These are phyloP conservation scores for Wallacemonas sp. DNA, from an alignment of 208 protist species.

Conservation along the genomic window DNA sequence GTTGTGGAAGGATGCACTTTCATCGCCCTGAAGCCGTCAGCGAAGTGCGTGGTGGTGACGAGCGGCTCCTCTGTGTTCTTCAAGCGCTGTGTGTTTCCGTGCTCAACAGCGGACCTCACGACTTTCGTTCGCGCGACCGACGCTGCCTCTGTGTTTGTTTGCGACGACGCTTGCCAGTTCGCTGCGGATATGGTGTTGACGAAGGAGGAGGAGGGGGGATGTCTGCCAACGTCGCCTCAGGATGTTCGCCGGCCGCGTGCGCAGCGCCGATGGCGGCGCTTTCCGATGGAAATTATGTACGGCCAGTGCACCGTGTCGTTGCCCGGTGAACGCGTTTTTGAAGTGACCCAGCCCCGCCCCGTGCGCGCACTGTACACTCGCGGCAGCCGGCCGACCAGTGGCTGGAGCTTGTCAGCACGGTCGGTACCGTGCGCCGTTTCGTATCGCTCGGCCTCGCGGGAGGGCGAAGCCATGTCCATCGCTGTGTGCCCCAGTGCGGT, in stretches of 20 bases:
- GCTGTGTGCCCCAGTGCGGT: neutral
- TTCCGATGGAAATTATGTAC: neutral
- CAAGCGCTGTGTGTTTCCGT: constrained; percentile 35
- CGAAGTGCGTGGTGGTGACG: constrained; percentile 21
- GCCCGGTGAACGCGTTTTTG: neutral
- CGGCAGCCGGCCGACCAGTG: neutral
- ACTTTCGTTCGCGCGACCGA: constrained; percentile 20
- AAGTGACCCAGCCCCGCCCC: neutral
- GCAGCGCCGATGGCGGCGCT: too few species aligned
- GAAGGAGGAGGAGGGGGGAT: neutral
- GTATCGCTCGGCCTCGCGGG: neutral
- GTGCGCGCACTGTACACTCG: neutral
- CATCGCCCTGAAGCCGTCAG: neutral
- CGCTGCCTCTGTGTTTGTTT: constrained; percentile 11
- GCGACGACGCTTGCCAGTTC: constrained; percentile 23
- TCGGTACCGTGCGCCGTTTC: constrained; percentile 1
- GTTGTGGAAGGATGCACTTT: constrained; percentile 53
- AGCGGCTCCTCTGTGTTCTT: constrained; percentile 50
- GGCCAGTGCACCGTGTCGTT: neutral
- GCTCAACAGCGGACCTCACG: neutral
- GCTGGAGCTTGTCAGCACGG: neutral
- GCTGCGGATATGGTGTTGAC: neutral
- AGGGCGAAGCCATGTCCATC: neutral
- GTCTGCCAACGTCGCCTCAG: neutral
- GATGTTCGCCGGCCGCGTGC: too few species aligned